Conservation (phyloP, 148 eudicot species). For the Linanthus parryae region DNA sequence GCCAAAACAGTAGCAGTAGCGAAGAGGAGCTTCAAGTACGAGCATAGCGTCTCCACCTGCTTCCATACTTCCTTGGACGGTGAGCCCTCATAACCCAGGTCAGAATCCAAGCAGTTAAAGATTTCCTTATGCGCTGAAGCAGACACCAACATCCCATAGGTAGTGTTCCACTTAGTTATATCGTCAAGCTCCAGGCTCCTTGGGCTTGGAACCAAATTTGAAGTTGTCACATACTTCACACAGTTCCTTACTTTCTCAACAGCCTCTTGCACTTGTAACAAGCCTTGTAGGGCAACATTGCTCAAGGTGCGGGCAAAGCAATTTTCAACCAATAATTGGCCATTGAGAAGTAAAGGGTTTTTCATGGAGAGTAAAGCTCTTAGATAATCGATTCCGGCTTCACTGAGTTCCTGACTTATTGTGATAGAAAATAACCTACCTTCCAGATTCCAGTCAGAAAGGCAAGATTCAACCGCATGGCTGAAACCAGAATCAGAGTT, state of each 20-base stretch:
- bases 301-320: slow-evolving; percentile 11
- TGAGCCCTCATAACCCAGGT: slow-evolving; percentile 7
- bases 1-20: background rate
- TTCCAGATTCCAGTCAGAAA: slow-evolving; percentile 12
- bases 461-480: slow-evolving; percentile 7
- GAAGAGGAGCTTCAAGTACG: slow-evolving; percentile 4
- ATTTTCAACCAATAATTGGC: slow-evolving; percentile 6
- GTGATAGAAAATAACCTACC: slow-evolving; percentile 8
- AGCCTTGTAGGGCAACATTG: slow-evolving; percentile 11
- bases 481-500: slow-evolving; percentile 12
- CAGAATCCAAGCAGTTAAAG: slow-evolving; percentile 9
- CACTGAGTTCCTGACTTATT: background rate
- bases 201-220: slow-evolving; percentile 1
- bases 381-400: background rate
- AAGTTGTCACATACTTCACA: slow-evolving; percentile 9
- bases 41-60: slow-evolving; percentile 8
- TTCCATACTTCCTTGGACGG: slow-evolving; percentile 9
- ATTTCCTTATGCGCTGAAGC: slow-evolving; percentile 7
- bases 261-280: background rate
- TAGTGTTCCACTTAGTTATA: slow-evolving; percentile 5
- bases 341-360: slow-evolving; percentile 5
- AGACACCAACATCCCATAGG: slow-evolving; percentile 8
- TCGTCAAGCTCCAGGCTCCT: slow-evolving; percentile 8
- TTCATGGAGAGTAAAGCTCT: slow-evolving; percentile 2
- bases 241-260: slow-evolving; percentile 10